phyloP scores from a whole-genome alignment of 495 filamentous ascomycete species.

The Pyrenula aspistea region DNA sequence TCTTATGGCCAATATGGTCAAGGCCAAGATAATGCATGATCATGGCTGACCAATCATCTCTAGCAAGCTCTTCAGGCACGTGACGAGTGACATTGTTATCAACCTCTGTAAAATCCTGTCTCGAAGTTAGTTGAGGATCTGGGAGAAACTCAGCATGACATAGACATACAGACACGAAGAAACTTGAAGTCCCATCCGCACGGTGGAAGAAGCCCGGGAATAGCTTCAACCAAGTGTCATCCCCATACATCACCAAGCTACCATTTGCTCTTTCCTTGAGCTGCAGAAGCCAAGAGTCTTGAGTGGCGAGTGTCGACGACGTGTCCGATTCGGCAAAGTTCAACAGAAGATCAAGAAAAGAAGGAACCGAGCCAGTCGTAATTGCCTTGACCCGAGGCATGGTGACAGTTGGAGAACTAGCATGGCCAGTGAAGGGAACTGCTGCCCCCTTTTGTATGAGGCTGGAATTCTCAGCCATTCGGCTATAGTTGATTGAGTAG shows the following conservation, averaged over 20 bases:
- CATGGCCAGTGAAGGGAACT: conserved; percentile 89
- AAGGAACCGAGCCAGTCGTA: conserved; percentile 90
- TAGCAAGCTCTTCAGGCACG: conserved; percentile 58
- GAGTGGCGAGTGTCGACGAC: conserved; percentile 65
- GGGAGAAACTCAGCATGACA: neutral
- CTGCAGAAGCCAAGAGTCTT: conserved; percentile 94
- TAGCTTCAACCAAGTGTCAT: conserved; percentile 97
- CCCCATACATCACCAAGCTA: conserved; percentile 86
- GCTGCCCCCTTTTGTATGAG: conserved; percentile 73
- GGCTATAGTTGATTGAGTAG: conserved; percentile 1
- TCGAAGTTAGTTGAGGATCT: neutral
- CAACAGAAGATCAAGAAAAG: conserved; percentile 91
- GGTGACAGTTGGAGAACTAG: conserved; percentile 91
- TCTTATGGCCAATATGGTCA: conserved; percentile 96
- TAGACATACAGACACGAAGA: conserved; percentile 85
- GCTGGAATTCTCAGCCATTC: conserved; percentile 29
- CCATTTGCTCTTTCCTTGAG: conserved; percentile 59
- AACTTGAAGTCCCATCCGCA: conserved; percentile 86
- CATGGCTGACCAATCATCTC: conserved; percentile 82
- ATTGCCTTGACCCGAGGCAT: conserved; percentile 98
- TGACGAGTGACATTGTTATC: conserved; percentile 96
- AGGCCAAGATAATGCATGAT: conserved; percentile 92
- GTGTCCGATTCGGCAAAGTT: conserved; percentile 95
- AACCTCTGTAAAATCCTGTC: conserved; percentile 94
- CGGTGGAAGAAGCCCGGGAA: conserved; percentile 82